Evolutionary conservation across 177 flowering plant species (phyloP), one percentile per base, ranked within the genome.

Genomic region (Tripterygium wilfordii): DNA sequence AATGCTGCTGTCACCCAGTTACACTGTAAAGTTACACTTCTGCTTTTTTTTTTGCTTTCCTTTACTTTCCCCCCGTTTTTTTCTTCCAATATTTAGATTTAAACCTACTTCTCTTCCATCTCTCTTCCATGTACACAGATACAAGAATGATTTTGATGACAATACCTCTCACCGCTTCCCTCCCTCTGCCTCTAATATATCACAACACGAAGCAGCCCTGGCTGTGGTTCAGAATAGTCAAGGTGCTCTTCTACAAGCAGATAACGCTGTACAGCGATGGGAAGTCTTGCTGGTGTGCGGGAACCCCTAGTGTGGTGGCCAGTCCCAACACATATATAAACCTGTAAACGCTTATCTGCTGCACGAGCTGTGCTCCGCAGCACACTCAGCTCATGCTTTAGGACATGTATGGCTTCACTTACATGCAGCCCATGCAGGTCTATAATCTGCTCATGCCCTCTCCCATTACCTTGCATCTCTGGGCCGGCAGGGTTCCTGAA

Each of bases 291-390:
- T 0, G 92, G 95, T 16, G 97, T 78, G 31, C 95, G 86, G 25
- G 97, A 64, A 12, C 97, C 99, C 60, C 82, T 68, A 5, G 99
- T 94, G 67, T 89, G 99, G 66, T 89, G 99, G 19, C 96, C 97
- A 7, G 95, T 92, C 24, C 99, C 97, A 15, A 94, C 95, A 57
- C 96, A 83, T 14, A 94, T 79, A 45, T 76, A 83, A 23, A 84
- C 92, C 48, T 75, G 90, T 44, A 84, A 52, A 3, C 83, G 85
- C 60, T 85, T 92, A n/a, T 66, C 82, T 3, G 87, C 58, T n/a
- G 80, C 69, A 49, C 90, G 76, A 5, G 99, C 96, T 14, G 83
- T 63, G 56, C 68, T 77, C 62, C 78, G 79, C 60, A 89, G 43
- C 27, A 64, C 66, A 36, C 69, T 55, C 25, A 94, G 66, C 61